Evolutionary conservation across 2,329 filamentous ascomycete species (phyloP).

Genomic region (Neofusicoccum parvum): DNA sequence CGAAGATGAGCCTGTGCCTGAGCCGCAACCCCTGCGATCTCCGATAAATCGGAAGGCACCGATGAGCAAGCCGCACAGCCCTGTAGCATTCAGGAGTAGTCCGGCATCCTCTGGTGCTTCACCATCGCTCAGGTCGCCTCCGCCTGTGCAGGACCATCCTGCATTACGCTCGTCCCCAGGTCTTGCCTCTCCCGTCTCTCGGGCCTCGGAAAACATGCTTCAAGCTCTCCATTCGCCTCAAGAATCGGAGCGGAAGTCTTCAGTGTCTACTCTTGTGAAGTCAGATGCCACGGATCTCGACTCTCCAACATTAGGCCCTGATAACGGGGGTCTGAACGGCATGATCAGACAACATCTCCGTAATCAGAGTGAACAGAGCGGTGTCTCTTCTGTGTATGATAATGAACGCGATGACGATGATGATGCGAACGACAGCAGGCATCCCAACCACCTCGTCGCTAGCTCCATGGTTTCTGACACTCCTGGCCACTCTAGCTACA

Average conservation of each 20-base stretch:
- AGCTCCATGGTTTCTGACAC: conserved; percentile 35
- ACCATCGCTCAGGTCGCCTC: not conserved
- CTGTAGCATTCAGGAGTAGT: not conserved
- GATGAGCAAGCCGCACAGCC: conserved; percentile 13
- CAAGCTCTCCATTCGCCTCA: conserved; percentile 18
- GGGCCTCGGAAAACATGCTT: conserved; percentile 10
- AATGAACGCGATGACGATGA: conserved; percentile 13
- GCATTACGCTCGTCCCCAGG: not conserved
- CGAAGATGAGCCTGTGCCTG: conserved; percentile 34
- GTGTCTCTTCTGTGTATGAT: conserved; percentile 74
- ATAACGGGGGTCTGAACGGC: conserved; percentile 68
- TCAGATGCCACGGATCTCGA: conserved; percentile 51
- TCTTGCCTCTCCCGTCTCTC: not conserved
- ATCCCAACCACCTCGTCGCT: not conserved
- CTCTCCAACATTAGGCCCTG: conserved; percentile 78
- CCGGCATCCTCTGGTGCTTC: not conserved
- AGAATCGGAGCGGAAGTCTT: conserved; percentile 12
- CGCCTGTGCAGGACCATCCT: conserved; percentile 3
- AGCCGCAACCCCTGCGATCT: conserved; percentile 16
- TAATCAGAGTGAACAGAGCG: conserved; percentile 62
- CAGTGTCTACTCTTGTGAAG: conserved; percentile 20
- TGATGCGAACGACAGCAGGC: conserved; percentile 54
- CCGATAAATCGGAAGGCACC: conserved; percentile 23
- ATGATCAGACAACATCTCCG: conserved; percentile 85
- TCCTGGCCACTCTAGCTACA: conserved; percentile 51